Evolutionary conservation across 1,139 yeast genomes (phyloP).

Genomic region (Sugiyamaella japonica): DNA sequence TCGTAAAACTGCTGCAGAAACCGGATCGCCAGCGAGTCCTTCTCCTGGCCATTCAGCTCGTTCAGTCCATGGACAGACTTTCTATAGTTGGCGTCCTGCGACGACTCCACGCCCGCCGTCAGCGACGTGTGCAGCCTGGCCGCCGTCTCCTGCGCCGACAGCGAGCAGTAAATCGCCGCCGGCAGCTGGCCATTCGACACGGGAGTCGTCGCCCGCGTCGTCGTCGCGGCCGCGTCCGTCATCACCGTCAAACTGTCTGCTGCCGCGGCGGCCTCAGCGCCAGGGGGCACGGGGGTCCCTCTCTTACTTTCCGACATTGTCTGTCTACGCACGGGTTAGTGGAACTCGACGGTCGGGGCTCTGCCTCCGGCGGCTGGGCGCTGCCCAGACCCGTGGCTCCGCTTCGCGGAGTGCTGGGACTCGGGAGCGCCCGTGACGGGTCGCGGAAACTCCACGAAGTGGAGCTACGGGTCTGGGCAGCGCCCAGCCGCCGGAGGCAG

Average conservation of each 20-base stretch:
- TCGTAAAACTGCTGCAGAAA: slow-evolving; percentile 79
- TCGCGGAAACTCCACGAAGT: too few relatives aligned
- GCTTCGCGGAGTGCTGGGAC: too few relatives aligned
- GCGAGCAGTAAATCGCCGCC: slow-evolving; percentile 56
- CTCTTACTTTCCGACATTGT: slow-evolving; percentile 9
- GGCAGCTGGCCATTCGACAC: slow-evolving; percentile 25
- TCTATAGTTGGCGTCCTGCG: slow-evolving; percentile 69
- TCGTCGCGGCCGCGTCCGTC: too few relatives aligned
- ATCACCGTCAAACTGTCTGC: neutral
- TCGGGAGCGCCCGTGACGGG: too few relatives aligned
- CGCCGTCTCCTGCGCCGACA: slow-evolving; percentile 62
- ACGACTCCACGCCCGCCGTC: slow-evolving; percentile 58
- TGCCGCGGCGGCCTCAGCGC: neutral
- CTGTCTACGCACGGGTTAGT: neutral
- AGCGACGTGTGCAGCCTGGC: slow-evolving; percentile 61
- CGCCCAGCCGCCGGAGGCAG: too few relatives aligned
- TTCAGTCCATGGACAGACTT: slow-evolving; percentile 75
- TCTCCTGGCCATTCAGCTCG: slow-evolving; percentile 71
- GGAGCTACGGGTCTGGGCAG: too few relatives aligned
- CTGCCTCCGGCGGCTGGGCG: neutral
- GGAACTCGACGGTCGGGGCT: neutral
- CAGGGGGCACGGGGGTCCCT: slow-evolving; percentile 4
- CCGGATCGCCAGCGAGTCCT: slow-evolving; percentile 66
- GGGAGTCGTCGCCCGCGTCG: neutral
- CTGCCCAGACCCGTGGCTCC: neutral